A percentile compares a stretch with the other conserved stretches of the same genome.
These are phyloP conservation scores for Epichloe elymi DNA, from an alignment of 2,329 filamentous ascomycete species.

Conservation along the genomic window DNA sequence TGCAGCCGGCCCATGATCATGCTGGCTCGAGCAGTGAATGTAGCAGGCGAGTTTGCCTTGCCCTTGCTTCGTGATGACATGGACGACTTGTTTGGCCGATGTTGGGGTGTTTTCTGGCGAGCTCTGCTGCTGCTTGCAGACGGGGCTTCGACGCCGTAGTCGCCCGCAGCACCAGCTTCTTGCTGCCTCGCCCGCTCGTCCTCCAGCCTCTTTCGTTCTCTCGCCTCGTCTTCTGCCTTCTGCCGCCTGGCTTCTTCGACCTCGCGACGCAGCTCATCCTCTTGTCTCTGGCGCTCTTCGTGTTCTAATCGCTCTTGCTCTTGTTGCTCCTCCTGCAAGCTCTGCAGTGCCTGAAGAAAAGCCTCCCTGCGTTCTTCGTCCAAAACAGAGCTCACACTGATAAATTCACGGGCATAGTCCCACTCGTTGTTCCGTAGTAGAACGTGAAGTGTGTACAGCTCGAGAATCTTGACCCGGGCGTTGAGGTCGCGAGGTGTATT, in stretches of 20 bases:
- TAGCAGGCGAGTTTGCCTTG: slow-evolving; percentile 19
- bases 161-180: slow-evolving; percentile 47
- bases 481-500: slow-evolving; percentile 76
- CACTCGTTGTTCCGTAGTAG: slow-evolving; percentile 89
- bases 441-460: slow-evolving; percentile 90
- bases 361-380: slow-evolving; percentile 86
- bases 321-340: slow-evolving; percentile 70
- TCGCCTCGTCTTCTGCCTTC: slow-evolving; percentile 46
- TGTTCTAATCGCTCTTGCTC: slow-evolving; percentile 53
- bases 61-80: slow-evolving; percentile 15
- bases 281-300: slow-evolving; percentile 42
- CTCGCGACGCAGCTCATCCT: slow-evolving; percentile 42
- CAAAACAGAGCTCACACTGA: slow-evolving; percentile 70
- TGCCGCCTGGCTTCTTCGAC: slow-evolving; percentile 43
- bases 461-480: slow-evolving; percentile 78
- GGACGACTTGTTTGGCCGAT: slow-evolving; percentile 13
- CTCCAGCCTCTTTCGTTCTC: slow-evolving; percentile 37
- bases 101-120: slow-evolving; percentile 16
- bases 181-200: slow-evolving; percentile 37
- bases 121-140: slow-evolving; percentile 22
- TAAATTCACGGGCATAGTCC: slow-evolving; percentile 90
- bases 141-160: slow-evolving; percentile 53
- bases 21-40: slow-evolving; percentile 34
- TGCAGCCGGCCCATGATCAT: slow-evolving; percentile 40
- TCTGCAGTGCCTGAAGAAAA: slow-evolving; percentile 75